A percentile compares a stretch with the other conserved stretches of the same genome.
Evolutionary conservation across 805 yeast genomes (phyloP).

Genomic region (Saccharomycopsis sp.): DNA sequence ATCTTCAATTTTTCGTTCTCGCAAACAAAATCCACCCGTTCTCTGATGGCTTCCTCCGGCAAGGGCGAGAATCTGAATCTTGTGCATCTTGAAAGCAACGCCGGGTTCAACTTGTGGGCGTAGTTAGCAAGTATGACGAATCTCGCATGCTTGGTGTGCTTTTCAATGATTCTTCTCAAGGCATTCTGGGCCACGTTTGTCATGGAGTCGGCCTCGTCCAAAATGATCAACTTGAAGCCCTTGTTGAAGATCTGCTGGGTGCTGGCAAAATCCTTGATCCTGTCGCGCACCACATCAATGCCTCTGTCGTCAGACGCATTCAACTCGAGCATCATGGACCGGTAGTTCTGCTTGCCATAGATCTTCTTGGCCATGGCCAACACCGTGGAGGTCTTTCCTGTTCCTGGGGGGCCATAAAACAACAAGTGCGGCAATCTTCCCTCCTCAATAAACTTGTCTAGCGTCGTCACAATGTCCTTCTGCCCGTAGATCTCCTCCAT

Average conservation of each 20-base stretch:
- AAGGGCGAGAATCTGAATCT: constrained; percentile 89
- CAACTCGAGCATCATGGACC: constrained; percentile 85
- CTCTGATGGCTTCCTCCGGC: constrained; percentile 53
- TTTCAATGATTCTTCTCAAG: constrained; percentile 71
- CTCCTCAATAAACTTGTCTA: constrained; percentile 72
- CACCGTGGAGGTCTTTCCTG: constrained; percentile 86
- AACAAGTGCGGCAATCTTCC: constrained; percentile 84
- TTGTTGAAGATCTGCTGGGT: constrained; percentile 85
- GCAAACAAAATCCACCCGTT: constrained; percentile 60
- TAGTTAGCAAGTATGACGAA: constrained; percentile 94
- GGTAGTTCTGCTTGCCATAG: constrained; percentile 67
- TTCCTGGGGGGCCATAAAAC: constrained; percentile 94
- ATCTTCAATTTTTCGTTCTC: constrained; percentile 57
- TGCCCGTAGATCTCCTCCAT: constrained; percentile 91
- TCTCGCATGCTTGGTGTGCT: constrained; percentile 88
- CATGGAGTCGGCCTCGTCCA: constrained; percentile 97
- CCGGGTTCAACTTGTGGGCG: constrained; percentile 92
- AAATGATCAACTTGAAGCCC: constrained; percentile 82
- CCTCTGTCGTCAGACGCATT: constrained; percentile 98
- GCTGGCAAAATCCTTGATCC: constrained; percentile 91
- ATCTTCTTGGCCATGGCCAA: constrained; percentile 81
- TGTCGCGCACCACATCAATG: constrained; percentile 95
- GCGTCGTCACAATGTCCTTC: constrained; percentile 58
- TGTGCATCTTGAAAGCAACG: constrained; percentile 88
- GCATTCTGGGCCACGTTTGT: constrained; percentile 82